These are phyloP conservation scores for Blastocladiella emersonii DNA, from an alignment of 371 early-diverging fungal species.

Conservation along the genomic window DNA sequence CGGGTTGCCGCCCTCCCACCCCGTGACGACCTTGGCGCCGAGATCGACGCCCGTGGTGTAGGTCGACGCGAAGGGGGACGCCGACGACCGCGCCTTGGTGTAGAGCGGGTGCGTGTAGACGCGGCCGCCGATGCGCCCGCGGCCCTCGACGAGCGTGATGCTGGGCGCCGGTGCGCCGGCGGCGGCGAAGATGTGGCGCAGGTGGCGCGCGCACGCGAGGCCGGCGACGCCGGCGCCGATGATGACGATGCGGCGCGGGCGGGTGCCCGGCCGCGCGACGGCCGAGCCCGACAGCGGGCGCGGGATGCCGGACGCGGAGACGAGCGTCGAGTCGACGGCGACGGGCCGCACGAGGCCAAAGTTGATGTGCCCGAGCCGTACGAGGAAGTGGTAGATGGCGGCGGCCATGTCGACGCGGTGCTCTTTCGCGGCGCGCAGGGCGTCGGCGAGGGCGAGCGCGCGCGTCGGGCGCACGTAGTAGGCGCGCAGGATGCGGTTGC, in stretches of 20 bases:
- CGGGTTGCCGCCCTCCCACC: conserved; percentile 28
- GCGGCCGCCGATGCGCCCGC: conserved; percentile 17
- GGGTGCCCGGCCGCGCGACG: background rate
- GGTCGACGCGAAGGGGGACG: background rate
- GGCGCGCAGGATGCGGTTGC: conserved; percentile 20
- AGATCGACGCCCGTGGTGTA: conserved; percentile 14
- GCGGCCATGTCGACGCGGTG: conserved; percentile 8
- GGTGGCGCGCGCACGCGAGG: conserved; percentile 16
- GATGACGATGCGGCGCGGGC: conserved; percentile 11
- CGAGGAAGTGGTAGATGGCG: conserved; percentile 17
- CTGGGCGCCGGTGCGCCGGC: conserved; percentile 13
- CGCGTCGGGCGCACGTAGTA: conserved; percentile 10
- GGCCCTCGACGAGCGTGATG: conserved; percentile 17
- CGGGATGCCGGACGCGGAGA: background rate
- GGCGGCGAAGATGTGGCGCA: conserved; percentile 16
- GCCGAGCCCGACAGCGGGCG: too few relatives aligned
- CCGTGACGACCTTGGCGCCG: conserved; percentile 26
- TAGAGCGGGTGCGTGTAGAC: conserved; percentile 16
- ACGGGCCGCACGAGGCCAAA: conserved; percentile 14
- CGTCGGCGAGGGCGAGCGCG: background rate
- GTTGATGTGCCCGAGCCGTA: conserved; percentile 22
- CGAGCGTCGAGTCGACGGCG: background rate
- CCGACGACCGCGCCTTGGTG: conserved; percentile 2
- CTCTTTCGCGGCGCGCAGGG: background rate
- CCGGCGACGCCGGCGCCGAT: conserved; percentile 21